These are phyloP conservation scores for Ilex aquifolium DNA, from an alignment of 257 asterid species.

Conservation along the genomic window DNA sequence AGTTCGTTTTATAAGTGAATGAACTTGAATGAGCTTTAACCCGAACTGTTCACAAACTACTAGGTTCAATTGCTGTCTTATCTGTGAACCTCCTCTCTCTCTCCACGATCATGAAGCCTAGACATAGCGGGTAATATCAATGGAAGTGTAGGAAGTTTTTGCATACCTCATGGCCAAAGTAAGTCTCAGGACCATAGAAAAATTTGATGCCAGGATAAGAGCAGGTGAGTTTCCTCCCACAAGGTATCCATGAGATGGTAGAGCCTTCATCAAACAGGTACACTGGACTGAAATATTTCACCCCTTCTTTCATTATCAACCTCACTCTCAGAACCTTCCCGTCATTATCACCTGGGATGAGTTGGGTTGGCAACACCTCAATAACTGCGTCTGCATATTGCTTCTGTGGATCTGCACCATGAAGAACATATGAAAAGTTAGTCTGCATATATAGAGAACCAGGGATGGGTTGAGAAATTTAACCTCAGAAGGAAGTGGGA, in stretches of 20 bases:
- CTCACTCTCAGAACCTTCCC: slow-evolving; percentile 91
- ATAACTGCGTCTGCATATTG: slow-evolving; percentile 89
- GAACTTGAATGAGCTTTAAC: no score
- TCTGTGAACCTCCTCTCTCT: no score
- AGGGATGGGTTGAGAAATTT: no score
- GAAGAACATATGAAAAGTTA: slow-evolving; percentile 1
- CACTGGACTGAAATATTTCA: slow-evolving; percentile 69
- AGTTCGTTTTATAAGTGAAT: no score
- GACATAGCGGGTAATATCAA: no score
- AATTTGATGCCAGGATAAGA: slow-evolving; percentile 98
- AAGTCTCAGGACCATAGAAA: slow-evolving; percentile 78
- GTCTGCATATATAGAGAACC: no score
- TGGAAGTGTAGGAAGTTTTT: no score
- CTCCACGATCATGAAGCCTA: no score
- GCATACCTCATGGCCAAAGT: slow-evolving; percentile 79
- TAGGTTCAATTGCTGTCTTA: no score
- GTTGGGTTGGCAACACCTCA: slow-evolving; percentile 87
- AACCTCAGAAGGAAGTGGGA: no score
- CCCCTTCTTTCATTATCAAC: slow-evolving; percentile 88
- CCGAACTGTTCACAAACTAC: no score
- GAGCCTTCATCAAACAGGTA: slow-evolving; percentile 98
- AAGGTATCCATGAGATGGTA: slow-evolving; percentile 91
- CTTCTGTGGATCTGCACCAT: slow-evolving; percentile 80
- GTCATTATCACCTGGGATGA: slow-evolving; percentile 88
- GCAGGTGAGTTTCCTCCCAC: slow-evolving; percentile 95